These are phyloP conservation scores for Entelexis paramagnoliae DNA, from an alignment of 1,139 yeast genomes.

Conservation along the genomic window DNA sequence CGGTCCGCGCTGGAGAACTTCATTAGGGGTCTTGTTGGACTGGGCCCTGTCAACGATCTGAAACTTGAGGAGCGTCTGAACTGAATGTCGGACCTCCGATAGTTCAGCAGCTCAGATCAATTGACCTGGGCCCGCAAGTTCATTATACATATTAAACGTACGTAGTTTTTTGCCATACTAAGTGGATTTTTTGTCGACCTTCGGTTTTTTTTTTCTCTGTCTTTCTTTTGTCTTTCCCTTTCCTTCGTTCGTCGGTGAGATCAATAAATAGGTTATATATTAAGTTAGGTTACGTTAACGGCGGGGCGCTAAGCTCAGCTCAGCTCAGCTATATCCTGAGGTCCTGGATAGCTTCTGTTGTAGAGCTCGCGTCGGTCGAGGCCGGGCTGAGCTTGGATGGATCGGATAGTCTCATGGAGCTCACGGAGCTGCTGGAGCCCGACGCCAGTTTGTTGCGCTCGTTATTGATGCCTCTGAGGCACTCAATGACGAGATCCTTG, in stretches of 20 bases:
- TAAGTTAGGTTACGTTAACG: not conserved
- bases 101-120: constrained; percentile 20
- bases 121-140: constrained; percentile 6
- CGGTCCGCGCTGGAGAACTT: constrained; percentile 86
- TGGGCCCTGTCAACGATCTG: constrained; percentile 82
- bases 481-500: constrained; percentile 70
- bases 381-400: not conserved
- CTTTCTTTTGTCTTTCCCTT: not conserved
- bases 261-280: not conserved
- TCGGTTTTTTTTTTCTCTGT: not conserved
- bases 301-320: not conserved
- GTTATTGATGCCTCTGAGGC: constrained; percentile 34
- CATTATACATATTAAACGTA: not conserved
- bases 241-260: not conserved
- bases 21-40: constrained; percentile 78
- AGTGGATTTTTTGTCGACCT: constrained; percentile 12
- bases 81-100: constrained; percentile 24
- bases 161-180: constrained; percentile 15
- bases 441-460: constrained; percentile 1
- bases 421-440: constrained; percentile 1
- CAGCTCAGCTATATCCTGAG: constrained; percentile 8
- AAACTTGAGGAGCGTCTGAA: constrained; percentile 84
- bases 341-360: constrained; percentile 11
- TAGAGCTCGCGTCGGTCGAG: not conserved
- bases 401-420: not conserved